A percentile compares a stretch with the other conserved stretches of the same genome.
Evolutionary conservation across 495 filamentous ascomycete genomes (phyloP).

Genomic region (Xanthoparmelia taractica): DNA sequence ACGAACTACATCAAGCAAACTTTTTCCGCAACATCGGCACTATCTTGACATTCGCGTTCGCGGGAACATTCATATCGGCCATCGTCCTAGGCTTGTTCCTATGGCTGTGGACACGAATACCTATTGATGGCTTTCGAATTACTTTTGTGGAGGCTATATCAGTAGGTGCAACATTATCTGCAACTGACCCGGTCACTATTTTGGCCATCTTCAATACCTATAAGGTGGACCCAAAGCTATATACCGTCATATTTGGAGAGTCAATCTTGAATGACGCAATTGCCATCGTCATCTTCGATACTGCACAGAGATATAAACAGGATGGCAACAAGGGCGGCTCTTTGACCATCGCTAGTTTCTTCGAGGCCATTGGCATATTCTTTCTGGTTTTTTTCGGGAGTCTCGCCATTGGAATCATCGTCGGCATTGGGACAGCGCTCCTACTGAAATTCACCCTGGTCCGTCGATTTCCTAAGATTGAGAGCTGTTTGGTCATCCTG

Average conservation of each 20-base stretch:
- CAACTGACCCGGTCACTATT: conserved; percentile 95
- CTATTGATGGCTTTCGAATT: conserved; percentile 75
- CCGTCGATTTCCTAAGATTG: conserved; percentile 86
- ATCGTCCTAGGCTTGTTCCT: conserved; percentile 82
- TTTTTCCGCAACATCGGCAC: conserved; percentile 98
- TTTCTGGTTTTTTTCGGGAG: conserved; percentile 93
- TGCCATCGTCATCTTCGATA: conserved; percentile 97
- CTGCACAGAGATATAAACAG: conserved; percentile 74
- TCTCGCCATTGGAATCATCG: conserved; percentile 74
- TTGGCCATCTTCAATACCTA: conserved; percentile 98
- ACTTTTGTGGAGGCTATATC: conserved; percentile 91
- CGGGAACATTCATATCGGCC: conserved; percentile 93
- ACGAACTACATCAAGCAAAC: conserved; percentile 95
- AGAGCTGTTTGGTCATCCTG: conserved; percentile 87
- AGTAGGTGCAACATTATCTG: conserved; percentile 89
- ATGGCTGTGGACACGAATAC: conserved; percentile 80
- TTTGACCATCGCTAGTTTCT: conserved; percentile 64
- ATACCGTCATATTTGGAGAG: conserved; percentile 97
- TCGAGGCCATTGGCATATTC: conserved; percentile 91
- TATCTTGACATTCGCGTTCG: conserved; percentile 97
- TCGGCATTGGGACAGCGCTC: conserved; percentile 80
- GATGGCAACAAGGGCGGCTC: conserved; percentile 52
- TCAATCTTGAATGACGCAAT: conserved; percentile 97
- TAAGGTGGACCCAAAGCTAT: conserved; percentile 96
- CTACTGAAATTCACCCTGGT: conserved; percentile 89